Percentiles rank a stretch among this genome's conserved stretches.
Evolutionary conservation across 2,329 filamentous ascomycete genomes (phyloP).

Genomic region (Mycocentrospora acerina): DNA sequence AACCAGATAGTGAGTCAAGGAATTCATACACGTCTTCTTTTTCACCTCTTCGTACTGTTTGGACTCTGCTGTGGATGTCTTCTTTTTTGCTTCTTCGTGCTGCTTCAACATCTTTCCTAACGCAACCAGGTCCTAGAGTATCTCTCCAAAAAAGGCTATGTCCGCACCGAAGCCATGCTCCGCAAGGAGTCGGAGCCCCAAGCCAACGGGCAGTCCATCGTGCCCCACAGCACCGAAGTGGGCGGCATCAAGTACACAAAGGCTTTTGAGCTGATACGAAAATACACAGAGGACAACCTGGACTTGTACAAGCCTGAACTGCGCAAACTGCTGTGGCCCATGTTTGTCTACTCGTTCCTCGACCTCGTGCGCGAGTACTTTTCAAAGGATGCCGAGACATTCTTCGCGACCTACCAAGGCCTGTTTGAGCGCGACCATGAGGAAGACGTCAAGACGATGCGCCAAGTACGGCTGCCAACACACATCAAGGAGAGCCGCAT

Average conservation of each 20-base stretch:
- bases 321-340: slow-evolving; percentile 82
- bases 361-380: slow-evolving; percentile 74
- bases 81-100: not conserved
- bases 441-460: slow-evolving; percentile 77
- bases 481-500: slow-evolving; percentile 76
- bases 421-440: slow-evolving; percentile 75
- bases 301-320: slow-evolving; percentile 94
- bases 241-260: slow-evolving; percentile 76
- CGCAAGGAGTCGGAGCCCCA: slow-evolving; percentile 85
- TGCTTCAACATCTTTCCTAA: not conserved
- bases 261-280: slow-evolving; percentile 70
- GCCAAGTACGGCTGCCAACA: slow-evolving; percentile 70
- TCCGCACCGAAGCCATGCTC: slow-evolving; percentile 86
- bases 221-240: slow-evolving; percentile 62
- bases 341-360: slow-evolving; percentile 91
- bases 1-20: slow-evolving; percentile 83
- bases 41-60: not conserved
- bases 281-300: slow-evolving; percentile 88
- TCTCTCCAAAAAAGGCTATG: slow-evolving; percentile 92
- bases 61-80: not conserved
- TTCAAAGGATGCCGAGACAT: slow-evolving; percentile 69
- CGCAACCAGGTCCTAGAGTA: slow-evolving; percentile 79
- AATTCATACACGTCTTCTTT: not conserved
- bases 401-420: slow-evolving; percentile 69
- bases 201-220: slow-evolving; percentile 77